A percentile compares a stretch with the other conserved stretches of the same genome.
phyloP scores from a whole-genome alignment of 192 early-diverging fungal genomes.

The Phlyctochytrium planicorne region DNA sequence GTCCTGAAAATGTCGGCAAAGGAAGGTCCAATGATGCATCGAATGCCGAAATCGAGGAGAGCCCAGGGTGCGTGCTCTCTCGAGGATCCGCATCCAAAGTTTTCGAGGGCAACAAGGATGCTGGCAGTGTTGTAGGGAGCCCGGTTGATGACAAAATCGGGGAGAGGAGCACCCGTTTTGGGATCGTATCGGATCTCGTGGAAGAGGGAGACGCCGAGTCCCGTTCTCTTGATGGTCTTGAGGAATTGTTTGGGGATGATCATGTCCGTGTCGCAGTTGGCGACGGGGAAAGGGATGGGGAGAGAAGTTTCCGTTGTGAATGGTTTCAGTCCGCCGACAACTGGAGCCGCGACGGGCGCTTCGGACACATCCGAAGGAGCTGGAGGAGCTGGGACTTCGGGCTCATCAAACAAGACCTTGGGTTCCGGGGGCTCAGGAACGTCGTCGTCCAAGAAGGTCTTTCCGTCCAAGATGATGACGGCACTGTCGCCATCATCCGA shows the following conservation, averaged over 20 bases:
- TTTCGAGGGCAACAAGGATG: constrained; percentile 61
- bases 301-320: constrained; percentile 61
- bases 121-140: constrained; percentile 46
- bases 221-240: constrained; percentile 72
- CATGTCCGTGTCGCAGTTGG: constrained; percentile 73
- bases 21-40: constrained; percentile 64
- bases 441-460: constrained; percentile 40
- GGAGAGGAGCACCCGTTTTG: constrained; percentile 30
- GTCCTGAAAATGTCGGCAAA: constrained; percentile 76
- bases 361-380: constrained; percentile 7
- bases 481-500: constrained; percentile 15
- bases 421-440: constrained; percentile 11
- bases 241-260: constrained; percentile 78
- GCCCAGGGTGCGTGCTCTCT: constrained; percentile 79
- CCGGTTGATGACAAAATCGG: constrained; percentile 64
- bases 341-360: constrained; percentile 5
- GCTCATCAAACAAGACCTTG: background rate
- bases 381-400: too few relatives aligned
- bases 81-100: constrained; percentile 70
- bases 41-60: constrained; percentile 69
- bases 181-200: constrained; percentile 58
- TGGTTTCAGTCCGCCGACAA: constrained; percentile 49
- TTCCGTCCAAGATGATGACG: constrained; percentile 36
- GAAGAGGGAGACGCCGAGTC: constrained; percentile 61
- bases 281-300: constrained; percentile 57